Percentiles rank a stretch among this genome's conserved stretches.
phyloP scores from a whole-genome alignment of 1,139 yeast species.

The Candida tropicalis region DNA sequence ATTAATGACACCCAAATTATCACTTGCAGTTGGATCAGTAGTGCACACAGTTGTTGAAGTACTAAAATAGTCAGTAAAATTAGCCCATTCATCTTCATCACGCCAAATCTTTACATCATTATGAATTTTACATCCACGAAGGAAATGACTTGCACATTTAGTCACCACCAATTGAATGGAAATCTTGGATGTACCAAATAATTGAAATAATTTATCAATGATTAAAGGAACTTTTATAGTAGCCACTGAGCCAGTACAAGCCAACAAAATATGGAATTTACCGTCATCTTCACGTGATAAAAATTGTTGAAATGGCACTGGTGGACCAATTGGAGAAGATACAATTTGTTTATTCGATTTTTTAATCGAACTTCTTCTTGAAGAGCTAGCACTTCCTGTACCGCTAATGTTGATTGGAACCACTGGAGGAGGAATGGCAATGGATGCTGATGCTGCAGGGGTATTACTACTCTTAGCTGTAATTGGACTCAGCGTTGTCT shows the following conservation, averaged over 20 bases:
- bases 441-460: conserved; percentile 6
- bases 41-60: conserved; percentile 16
- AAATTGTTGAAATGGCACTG: conserved; percentile 74
- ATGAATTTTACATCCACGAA: conserved; percentile 76
- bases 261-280: conserved; percentile 82
- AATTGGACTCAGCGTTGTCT: neutral
- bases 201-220: conserved; percentile 77
- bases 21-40: conserved; percentile 7
- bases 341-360: conserved; percentile 40
- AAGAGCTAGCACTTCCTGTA: conserved; percentile 16
- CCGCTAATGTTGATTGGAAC: conserved; percentile 27
- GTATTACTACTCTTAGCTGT: neutral
- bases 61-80: conserved; percentile 42
- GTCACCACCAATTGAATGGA: conserved; percentile 88
- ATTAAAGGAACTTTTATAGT: conserved; percentile 89
- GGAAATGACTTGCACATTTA: conserved; percentile 78
- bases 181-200: conserved; percentile 69
- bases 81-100: conserved; percentile 89
- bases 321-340: conserved; percentile 64
- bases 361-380: conserved; percentile 25
- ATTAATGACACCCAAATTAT: conserved; percentile 4
- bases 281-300: conserved; percentile 73
- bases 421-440: conserved; percentile 2
- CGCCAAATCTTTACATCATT: conserved; percentile 89
- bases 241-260: conserved; percentile 96